Evolutionary conservation across 345 rosid genomes (phyloP).

Genomic region (Lenwebbia sp.): DNA sequence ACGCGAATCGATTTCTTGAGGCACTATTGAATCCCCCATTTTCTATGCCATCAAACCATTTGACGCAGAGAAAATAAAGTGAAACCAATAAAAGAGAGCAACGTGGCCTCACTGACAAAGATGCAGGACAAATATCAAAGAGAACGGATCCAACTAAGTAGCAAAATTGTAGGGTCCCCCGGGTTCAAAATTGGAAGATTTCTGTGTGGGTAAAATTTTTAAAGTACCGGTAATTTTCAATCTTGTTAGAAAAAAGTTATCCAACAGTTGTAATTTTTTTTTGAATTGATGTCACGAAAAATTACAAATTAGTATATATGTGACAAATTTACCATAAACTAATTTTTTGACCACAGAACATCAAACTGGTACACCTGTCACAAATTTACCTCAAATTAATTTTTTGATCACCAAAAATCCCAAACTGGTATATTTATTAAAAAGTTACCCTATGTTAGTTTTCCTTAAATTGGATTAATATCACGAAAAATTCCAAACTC

Average conservation of each 20-base stretch:
- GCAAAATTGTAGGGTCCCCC: background rate
- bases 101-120: background rate
- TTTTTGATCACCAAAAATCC: background rate
- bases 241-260: background rate
- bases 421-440: background rate
- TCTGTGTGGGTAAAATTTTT: background rate
- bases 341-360: too few species aligned
- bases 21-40: background rate
- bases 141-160: background rate
- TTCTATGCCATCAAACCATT: background rate
- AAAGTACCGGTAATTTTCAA: background rate
- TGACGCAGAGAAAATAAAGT: background rate
- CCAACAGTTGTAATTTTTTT: background rate
- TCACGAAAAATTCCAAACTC: too few species aligned
- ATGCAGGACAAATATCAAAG: background rate
- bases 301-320: too few species aligned
- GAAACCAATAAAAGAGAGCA: background rate
- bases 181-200: background rate
- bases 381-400: too few species aligned
- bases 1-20: background rate
- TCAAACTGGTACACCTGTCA: too few species aligned
- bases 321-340: too few species aligned
- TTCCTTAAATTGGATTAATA: too few species aligned
- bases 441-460: too few species aligned
- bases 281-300: background rate